A percentile compares a stretch with the other conserved stretches of the same genome.
Conservation (phyloP, 306 rosid species). For the Trifolium repens region DNA sequence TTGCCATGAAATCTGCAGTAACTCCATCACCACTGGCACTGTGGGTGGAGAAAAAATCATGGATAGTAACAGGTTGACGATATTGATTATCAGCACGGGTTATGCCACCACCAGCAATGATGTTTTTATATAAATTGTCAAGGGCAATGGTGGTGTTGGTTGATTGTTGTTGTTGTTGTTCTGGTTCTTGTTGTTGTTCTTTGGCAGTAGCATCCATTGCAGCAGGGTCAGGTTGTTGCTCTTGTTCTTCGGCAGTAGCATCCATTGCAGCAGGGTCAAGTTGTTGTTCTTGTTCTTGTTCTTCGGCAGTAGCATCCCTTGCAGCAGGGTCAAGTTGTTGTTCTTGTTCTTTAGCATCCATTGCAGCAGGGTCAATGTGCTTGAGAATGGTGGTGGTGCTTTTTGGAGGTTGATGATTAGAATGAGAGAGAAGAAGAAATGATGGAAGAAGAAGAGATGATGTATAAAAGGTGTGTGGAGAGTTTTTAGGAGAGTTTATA, state of each 20-base stretch:
- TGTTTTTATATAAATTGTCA: slow-evolving; percentile 33
- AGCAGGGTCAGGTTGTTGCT: too few species aligned
- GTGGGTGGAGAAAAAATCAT: background rate
- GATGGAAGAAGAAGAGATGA: slow-evolving; percentile 30
- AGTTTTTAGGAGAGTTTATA: slow-evolving; percentile 17
- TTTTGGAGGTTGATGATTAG: background rate
- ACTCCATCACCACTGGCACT: slow-evolving; percentile 32
- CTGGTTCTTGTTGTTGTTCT: background rate
- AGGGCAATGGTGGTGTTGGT: background rate
- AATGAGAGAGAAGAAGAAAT: slow-evolving; percentile 20
- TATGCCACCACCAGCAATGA: slow-evolving; percentile 47
- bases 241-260: background rate
- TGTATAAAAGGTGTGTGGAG: slow-evolving; percentile 65
- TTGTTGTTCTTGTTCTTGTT: too few species aligned
- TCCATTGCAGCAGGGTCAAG: slow-evolving; percentile 14
- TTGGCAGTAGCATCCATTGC: too few species aligned
- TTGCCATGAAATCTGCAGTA: slow-evolving; percentile 70
- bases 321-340: slow-evolving; percentile 1
- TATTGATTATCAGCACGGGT: background rate
- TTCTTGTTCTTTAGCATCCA: too few species aligned
- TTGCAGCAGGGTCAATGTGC: slow-evolving; percentile 37
- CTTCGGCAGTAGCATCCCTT: too few species aligned
- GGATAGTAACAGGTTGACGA: background rate
- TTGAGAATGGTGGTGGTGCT: slow-evolving; percentile 47
- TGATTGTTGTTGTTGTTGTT: background rate